A percentile compares a stretch with the other conserved stretches of the same genome.
phyloP scores from a whole-genome alignment of 2,329 filamentous ascomycete species.

The Phyllosticta citriasiana region DNA sequence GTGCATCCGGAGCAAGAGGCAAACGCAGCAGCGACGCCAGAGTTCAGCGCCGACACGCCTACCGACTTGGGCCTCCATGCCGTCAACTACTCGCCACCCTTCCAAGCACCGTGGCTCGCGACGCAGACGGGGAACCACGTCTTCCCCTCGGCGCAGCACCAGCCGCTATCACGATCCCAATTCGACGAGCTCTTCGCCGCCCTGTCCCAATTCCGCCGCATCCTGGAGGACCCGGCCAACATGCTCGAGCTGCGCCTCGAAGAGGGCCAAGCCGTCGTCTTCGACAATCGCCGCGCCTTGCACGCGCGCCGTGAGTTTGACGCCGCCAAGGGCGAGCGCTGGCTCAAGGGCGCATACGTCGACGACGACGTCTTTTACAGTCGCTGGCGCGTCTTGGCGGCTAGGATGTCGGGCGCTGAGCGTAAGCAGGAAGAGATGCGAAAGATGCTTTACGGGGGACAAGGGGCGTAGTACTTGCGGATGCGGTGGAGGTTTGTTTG shows the following conservation, averaged over 20 bases:
- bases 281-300: constrained; percentile 76
- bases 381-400: constrained; percentile 5
- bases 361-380: constrained; percentile 51
- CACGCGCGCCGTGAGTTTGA: constrained; percentile 77
- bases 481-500: neutral
- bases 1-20: neutral
- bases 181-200: constrained; percentile 11
- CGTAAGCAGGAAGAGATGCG: neutral
- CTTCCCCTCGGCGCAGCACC: neutral
- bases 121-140: neutral
- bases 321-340: constrained; percentile 54
- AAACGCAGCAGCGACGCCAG: neutral
- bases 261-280: constrained; percentile 84
- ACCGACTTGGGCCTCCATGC: constrained; percentile 26
- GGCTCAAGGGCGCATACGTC: constrained; percentile 80
- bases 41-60: neutral
- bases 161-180: neutral
- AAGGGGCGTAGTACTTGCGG: neutral
- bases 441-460: neutral
- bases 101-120: constrained; percentile 48
- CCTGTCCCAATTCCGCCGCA: constrained; percentile 46
- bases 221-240: constrained; percentile 48
- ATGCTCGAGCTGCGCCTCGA: constrained; percentile 63
- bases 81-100: constrained; percentile 69
- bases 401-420: neutral